Base-by-base conservation (phyloP, 108 stramenopile genomes). In the Cyclostephanos invisitatus region DNA sequence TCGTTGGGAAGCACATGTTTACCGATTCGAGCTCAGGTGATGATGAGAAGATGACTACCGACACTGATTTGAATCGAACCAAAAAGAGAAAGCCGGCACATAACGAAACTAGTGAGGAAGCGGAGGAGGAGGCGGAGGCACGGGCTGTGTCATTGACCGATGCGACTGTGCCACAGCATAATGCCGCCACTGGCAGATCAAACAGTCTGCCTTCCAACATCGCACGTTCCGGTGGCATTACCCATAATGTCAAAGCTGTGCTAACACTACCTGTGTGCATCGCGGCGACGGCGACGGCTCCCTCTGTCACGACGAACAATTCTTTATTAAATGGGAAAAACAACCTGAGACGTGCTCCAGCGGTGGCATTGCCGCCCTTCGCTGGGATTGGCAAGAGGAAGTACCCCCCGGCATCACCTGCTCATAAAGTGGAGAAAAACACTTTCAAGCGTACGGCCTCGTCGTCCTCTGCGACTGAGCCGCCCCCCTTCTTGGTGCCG, bases 321-420 rank as follows among this genome's bases (percentile, higher is more conserved):
- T 18, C 58, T 17, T 51, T 68, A 10, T 62, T 67, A 29, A 84
- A 77, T 28, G 76, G 75, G 2, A 78, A 85, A 36, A 59, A 73
- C 15, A 81, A 85, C 17, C 65, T 90, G 24, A 80, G 72, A 11
- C 58, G 68, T 18, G 89, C 93, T 51, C 90, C 90, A 21, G 90
- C 85, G 14, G 70, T 83, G 40, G 42, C 80, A 35, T 86, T 93
- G 22, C 92, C 92, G n/a, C 90, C 92, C 44, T 93, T 93, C 73
- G 70, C 67, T 51, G 92, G 92, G 0, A 81, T 93, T 66, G 92
- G 92, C 28, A 93, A 89, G 62, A 77, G 51, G 62, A 56, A 54
- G 28, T 12, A 47, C 36, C 59, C 51, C 17, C 21, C 17, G 18
- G 15, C 5, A 20, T 54, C 4, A 9, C 11, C 53, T 12, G 53